Percentiles rank a stretch among this genome's conserved stretches.
Evolutionary conservation across 2,329 filamentous ascomycete genomes (phyloP).

Genomic region (Cladosporium velox): DNA sequence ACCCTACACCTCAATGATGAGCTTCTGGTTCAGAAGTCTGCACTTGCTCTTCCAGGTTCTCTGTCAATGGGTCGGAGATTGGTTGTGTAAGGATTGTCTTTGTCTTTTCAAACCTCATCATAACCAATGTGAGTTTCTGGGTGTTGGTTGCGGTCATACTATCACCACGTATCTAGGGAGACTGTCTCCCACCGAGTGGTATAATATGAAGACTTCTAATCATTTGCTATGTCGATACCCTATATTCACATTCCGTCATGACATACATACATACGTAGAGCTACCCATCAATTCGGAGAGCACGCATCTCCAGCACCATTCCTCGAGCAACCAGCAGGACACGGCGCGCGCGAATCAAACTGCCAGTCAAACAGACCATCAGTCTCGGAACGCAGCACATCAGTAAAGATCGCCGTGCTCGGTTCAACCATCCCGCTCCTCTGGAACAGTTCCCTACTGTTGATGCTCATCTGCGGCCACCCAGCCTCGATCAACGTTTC

Average conservation of each 20-base stretch:
- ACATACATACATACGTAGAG: background rate
- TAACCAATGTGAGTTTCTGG: no score
- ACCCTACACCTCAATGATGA: background rate
- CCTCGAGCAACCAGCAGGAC: constrained; percentile 41
- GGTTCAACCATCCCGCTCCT: constrained; percentile 43
- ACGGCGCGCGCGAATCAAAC: constrained; percentile 43
- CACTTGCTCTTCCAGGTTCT: background rate
- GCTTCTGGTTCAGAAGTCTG: background rate
- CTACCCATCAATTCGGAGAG: background rate
- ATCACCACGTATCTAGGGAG: background rate
- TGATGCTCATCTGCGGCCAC: constrained; percentile 55
- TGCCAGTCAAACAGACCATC: constrained; percentile 59
- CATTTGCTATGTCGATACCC: background rate
- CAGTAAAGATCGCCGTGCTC: constrained; percentile 45
- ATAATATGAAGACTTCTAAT: background rate
- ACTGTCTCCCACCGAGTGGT: background rate
- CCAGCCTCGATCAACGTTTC: constrained; percentile 49
- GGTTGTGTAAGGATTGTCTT: no score
- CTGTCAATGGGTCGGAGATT: background rate
- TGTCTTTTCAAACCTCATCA: no score
- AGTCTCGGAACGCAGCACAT: constrained; percentile 55
- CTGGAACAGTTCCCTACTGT: constrained; percentile 50
- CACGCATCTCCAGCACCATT: background rate
- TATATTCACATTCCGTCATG: background rate
- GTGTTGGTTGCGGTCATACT: background rate